Evolutionary conservation across 2,329 filamentous ascomycete species (phyloP).

Genomic region (Fusarium decemcellulare): DNA sequence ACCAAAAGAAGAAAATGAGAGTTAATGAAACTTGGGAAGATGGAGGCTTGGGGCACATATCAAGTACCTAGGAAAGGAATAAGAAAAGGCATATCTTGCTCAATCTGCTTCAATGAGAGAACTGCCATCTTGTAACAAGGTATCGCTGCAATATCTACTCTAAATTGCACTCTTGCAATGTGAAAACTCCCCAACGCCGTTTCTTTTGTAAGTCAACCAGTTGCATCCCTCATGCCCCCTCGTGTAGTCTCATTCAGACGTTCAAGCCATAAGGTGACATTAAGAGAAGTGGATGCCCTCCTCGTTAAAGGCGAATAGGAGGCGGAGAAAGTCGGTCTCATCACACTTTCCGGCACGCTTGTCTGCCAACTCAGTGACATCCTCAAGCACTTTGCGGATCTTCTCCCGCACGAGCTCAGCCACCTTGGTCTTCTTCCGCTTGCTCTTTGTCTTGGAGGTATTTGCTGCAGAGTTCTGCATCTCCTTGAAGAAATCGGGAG

Average conservation of each 20-base stretch:
- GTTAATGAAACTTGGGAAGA: constrained; percentile 32
- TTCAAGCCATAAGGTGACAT: constrained; percentile 34
- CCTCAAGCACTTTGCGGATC: constrained; percentile 86
- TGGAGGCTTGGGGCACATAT: constrained; percentile 44
- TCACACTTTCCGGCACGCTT: constrained; percentile 89
- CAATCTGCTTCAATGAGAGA: constrained; percentile 22
- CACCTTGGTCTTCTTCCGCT: constrained; percentile 85
- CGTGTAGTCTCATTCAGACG: constrained; percentile 7
- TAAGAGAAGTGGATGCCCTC: constrained; percentile 93
- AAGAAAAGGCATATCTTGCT: constrained; percentile 28
- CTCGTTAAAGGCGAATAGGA: constrained; percentile 87
- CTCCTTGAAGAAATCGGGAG: constrained; percentile 89
- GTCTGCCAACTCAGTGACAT: constrained; percentile 84
- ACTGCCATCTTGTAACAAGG: constrained; percentile 22
- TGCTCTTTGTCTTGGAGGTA: constrained; percentile 72
- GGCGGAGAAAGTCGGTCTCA: constrained; percentile 89
- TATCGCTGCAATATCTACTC: constrained; percentile 31
- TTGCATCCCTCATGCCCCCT: constrained; percentile 5
- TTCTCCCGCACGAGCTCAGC: constrained; percentile 88
- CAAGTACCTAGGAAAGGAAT: constrained; percentile 24
- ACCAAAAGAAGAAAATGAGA: constrained; percentile 35
- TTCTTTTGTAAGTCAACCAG: constrained; percentile 24
- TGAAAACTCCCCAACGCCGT: constrained; percentile 38
- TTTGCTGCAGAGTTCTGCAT: constrained; percentile 57
- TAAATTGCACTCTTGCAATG: constrained; percentile 10